Base-by-base conservation (phyloP, 2,329 filamentous ascomycete species). In the Tolypocladium ophioglossoides region DNA sequence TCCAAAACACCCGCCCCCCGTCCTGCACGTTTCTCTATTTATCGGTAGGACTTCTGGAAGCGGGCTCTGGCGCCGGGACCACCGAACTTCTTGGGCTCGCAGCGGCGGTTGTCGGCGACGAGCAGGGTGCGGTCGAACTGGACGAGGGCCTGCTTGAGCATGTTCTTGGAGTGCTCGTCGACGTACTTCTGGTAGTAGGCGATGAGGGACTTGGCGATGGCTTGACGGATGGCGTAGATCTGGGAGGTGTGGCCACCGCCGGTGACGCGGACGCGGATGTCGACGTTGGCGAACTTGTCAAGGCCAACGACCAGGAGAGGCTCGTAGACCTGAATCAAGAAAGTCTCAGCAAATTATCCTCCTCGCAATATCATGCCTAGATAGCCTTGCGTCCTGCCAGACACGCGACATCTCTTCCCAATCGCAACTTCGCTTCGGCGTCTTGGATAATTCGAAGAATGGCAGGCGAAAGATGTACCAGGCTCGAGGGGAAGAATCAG, bases 31-130 rank as follows among this genome's bases (percentile, higher is more conserved):
- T 2, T 32, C 22, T 14, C 50, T 38, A 62, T 68, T 90, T 92
- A 96, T 91, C 91, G 90, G 86, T 96, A 96, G 67, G 91, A 96
- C 83, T 96, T 96, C 83, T 97, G 92, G 91, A 90, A 97, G 74
- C 91, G 87, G 72, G 92, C 82, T 74, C 92, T 87, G 74, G 94
- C 92, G 85, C 92, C 92, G 69, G 84, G 87, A 89, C 88, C 89
- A 75, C 85, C 86, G 73, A 90, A 89, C 84, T 96, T 96, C 91
- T 97, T 97, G 79, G 92, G 92, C 85, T 99, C 94, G 78, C 90
- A 94, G 70, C 94, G 89, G 77, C 94, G 88, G 87, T 96, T 96
- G 79, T 99, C 94, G 77, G 94, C 94, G 70, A 99, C 94, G 72
- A 99, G 88, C 66, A 99, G 87, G 74, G 91, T 95, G 72, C 91